phyloP scores from a whole-genome alignment of 768 basidiomycete species.

The Hydnomerulius pinastri region DNA sequence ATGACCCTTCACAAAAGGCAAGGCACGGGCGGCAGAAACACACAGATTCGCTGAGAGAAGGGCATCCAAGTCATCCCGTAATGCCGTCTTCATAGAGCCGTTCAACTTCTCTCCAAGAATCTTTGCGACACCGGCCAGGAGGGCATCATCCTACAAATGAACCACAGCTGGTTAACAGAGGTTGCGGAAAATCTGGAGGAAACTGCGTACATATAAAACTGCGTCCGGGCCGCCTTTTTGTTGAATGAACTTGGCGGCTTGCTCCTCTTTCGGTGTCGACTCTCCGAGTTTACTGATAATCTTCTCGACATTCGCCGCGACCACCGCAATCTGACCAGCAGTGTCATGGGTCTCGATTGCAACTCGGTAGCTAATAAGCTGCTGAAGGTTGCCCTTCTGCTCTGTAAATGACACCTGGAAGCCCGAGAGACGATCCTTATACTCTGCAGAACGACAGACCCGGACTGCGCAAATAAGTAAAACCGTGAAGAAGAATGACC shows the following conservation, averaged over 20 bases:
- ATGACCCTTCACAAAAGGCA: not conserved
- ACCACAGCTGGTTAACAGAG: not conserved
- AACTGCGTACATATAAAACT: not conserved
- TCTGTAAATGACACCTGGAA: not conserved
- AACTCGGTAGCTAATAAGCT: not conserved
- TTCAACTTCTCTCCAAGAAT: slow-evolving; percentile 6
- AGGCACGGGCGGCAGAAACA: not conserved
- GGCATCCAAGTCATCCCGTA: slow-evolving; percentile 14
- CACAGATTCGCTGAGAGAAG: slow-evolving; percentile 13
- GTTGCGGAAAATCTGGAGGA: not conserved
- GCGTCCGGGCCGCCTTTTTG: not conserved
- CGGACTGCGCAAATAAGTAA: too few relatives aligned
- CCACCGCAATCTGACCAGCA: not conserved
- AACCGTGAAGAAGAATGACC: not conserved
- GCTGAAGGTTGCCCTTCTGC: not conserved
- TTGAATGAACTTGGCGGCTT: not conserved
- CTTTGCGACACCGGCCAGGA: slow-evolving; percentile 2
- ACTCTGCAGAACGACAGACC: not conserved
- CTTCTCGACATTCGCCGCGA: not conserved
- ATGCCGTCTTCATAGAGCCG: slow-evolving; percentile 2
- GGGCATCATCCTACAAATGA: not conserved
- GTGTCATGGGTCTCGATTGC: not conserved
- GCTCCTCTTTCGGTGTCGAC: not conserved
- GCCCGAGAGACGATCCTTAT: not conserved
- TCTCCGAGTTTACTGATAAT: not conserved